A percentile compares a stretch with the other conserved stretches of the same genome.
Conservation (phyloP, 371 early-diverging fungal species). For the Blakeslea trispora region DNA sequence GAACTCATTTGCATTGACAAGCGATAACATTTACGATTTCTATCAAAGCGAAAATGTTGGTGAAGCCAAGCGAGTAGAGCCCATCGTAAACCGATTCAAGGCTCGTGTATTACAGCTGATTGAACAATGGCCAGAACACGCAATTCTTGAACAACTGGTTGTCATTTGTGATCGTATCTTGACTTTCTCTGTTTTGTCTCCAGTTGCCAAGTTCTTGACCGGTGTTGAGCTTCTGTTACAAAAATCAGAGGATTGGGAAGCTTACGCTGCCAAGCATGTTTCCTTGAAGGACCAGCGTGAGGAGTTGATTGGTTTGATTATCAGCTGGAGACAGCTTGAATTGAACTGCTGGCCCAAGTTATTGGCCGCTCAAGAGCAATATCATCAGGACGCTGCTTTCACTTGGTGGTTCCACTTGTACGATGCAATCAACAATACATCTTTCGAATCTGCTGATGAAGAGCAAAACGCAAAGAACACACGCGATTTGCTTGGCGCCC, state of each 20-base stretch:
- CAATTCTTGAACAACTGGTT: constrained; percentile 76
- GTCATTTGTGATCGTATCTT: constrained; percentile 72
- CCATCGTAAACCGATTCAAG: constrained; percentile 68
- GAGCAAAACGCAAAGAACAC: constrained; percentile 31
- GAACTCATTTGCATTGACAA: constrained; percentile 38
- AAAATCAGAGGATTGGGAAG: constrained; percentile 95
- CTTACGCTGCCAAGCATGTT: constrained; percentile 82
- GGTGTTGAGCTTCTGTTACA: constrained; percentile 86
- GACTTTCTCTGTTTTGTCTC: constrained; percentile 77
- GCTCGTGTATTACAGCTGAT: constrained; percentile 64
- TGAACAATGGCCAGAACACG: constrained; percentile 90
- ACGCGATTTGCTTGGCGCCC: constrained; percentile 52
- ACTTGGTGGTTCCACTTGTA: constrained; percentile 92
- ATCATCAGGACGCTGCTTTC: constrained; percentile 62
- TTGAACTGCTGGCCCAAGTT: constrained; percentile 89
- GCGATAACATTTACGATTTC: constrained; percentile 76
- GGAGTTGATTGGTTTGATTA: constrained; percentile 73
- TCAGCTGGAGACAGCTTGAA: constrained; percentile 93
- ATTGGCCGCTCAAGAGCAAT: constrained; percentile 78
- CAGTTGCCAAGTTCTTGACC: constrained; percentile 88
- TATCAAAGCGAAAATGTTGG: constrained; percentile 81
- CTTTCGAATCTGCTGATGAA: constrained; percentile 31
- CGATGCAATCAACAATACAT: constrained; percentile 47
- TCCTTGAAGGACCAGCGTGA: constrained; percentile 76
- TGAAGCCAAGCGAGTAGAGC: constrained; percentile 71